Evolutionary conservation across 164 flowering plant species (phyloP).

Genomic region (Amborella trichopoda): DNA sequence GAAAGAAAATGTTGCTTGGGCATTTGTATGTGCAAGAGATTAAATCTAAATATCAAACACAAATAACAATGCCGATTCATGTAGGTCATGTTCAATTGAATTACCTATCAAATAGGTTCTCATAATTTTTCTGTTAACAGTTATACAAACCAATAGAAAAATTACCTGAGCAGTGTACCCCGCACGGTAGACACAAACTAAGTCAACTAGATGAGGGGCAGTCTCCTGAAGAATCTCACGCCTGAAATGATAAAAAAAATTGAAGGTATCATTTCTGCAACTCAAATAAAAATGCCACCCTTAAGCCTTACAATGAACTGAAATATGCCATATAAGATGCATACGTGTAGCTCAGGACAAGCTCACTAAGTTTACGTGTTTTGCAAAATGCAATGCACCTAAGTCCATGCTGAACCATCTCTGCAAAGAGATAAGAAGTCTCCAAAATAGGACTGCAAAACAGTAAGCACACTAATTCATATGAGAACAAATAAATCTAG

Average conservation of each 20-base stretch:
- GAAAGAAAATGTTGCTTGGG: too few species aligned
- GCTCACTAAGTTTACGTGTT: constrained; percentile 92
- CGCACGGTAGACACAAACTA: constrained; percentile 70
- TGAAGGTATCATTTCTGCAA: too few species aligned
- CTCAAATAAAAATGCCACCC: constrained; percentile 1
- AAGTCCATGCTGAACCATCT: constrained; percentile 95
- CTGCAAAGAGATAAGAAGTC: constrained; percentile 71
- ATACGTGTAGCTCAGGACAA: constrained; percentile 82
- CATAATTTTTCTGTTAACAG: too few species aligned
- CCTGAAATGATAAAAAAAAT: constrained; percentile 24
- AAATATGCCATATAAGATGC: constrained; percentile 11
- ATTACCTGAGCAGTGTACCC: constrained; percentile 81
- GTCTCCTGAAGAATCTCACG: constrained; percentile 79
- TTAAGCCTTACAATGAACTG: neutral
- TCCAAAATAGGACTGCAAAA: constrained; percentile 76
- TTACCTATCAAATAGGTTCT: too few species aligned
- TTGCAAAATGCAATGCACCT: constrained; percentile 91
- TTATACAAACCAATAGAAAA: too few species aligned
- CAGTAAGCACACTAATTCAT: too few species aligned
- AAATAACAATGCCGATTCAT: too few species aligned
- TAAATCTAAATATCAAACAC: too few species aligned
- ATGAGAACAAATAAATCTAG: too few species aligned
- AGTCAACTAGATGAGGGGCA: constrained; percentile 53
- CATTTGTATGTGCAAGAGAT: too few species aligned
- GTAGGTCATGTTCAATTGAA: too few species aligned